Base-by-base conservation (phyloP, 2,329 filamentous ascomycete genomes). In the Microdochium nivale region DNA sequence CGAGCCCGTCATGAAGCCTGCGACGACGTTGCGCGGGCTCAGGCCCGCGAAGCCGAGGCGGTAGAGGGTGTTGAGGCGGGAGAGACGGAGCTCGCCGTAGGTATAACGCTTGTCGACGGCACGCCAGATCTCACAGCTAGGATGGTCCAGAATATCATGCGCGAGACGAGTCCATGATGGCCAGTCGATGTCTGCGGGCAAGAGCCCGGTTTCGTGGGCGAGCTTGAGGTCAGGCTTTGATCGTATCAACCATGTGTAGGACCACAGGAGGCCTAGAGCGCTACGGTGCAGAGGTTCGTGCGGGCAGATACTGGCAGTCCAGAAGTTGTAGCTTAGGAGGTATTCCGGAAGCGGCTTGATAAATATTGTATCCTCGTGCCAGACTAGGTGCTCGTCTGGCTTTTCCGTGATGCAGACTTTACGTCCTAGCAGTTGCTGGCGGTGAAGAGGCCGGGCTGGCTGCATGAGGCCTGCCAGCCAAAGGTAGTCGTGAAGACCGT, bases 31-130 rank as follows among this genome's bases (percentile, higher is more conserved):
- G 4, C 52, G 43, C 2, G 50, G 23, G 2, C 59, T 60, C 51
- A 59, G 62, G 16, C 56, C 61, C 54, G 53, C 59, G 30, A 54
- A 60, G 27, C 54, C 44, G 52, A 69, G 58, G 35, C 64, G 64
- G 50, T 65, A 66, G 40, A 71, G 65, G 21, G 67, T 62, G 56
- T 75, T 72, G 21, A 76, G 58, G 25, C 72, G 65, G 4, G 65
- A 63, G 10, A 75, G 63, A 2, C 72, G 66, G 27, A 76, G 61
- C 58, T 76, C 72, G 19, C 72, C 71, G 52, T 69, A 76, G 24
- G 55, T 51, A 56, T 73, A 76, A 16, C 73, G 63, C 16, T 54
- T 54, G 43, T 67, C 68, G n/a, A 74, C 64, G 4, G 52, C 52
- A 16, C 33, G 33, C 14, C 51, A 33, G 48, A 65, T 56, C 1